A percentile compares a stretch with the other conserved stretches of the same genome.
phyloP scores from a whole-genome alignment of 176 grass and related monocot species.

The Pharus latifolius region DNA sequence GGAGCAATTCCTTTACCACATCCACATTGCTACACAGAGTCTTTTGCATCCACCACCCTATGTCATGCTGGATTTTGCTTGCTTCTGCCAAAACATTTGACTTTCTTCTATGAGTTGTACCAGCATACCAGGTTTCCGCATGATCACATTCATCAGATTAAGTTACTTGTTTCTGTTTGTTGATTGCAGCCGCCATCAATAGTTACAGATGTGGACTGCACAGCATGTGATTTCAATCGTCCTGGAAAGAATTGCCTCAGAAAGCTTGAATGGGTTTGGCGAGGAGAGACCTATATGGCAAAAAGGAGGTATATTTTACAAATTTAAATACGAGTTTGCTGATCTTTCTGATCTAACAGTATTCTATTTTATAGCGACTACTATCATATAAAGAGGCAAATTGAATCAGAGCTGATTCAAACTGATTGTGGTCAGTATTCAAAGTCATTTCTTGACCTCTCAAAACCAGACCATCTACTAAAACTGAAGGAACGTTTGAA shows the following conservation, averaged over 20 bases:
- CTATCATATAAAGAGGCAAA: slow-evolving; percentile 97
- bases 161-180: slow-evolving; percentile 1
- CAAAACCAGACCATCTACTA: slow-evolving; percentile 80
- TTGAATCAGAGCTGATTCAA: slow-evolving; percentile 83
- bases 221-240: slow-evolving; percentile 95
- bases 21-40: neutral
- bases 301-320: slow-evolving; percentile 59
- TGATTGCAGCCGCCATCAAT: slow-evolving; percentile 79
- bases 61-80: neutral
- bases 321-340: slow-evolving; percentile 11
- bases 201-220: slow-evolving; percentile 95
- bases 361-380: slow-evolving; percentile 64
- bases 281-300: slow-evolving; percentile 87
- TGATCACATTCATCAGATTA: slow-evolving; percentile 9
- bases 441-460: slow-evolving; percentile 82
- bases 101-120: neutral
- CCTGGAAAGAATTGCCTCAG: slow-evolving; percentile 95
- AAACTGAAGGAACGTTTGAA: slow-evolving; percentile 95
- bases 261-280: slow-evolving; percentile 97
- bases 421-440: slow-evolving; percentile 42
- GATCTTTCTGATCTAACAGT: slow-evolving; percentile 6
- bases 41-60: neutral
- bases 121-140: neutral
- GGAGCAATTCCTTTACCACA: too few species aligned
- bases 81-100: neutral